Evolutionary conservation across 2,329 filamentous ascomycete species (phyloP).

Genomic region (Trichoderma sp.): DNA sequence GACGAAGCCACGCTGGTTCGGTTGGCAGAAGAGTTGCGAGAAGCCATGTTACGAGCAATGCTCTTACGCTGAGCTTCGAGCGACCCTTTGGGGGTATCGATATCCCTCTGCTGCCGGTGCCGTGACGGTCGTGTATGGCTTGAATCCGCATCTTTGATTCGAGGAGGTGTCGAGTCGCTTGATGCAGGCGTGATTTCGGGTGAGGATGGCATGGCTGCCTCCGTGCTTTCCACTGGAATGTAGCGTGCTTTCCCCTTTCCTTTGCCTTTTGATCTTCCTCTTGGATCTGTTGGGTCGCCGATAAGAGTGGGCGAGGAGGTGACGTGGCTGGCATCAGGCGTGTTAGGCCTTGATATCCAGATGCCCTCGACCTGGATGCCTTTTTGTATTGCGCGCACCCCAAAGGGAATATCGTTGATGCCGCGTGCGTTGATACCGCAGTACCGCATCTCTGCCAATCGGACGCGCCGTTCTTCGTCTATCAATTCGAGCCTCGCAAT

Average conservation of each 20-base stretch:
- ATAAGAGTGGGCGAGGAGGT: constrained; percentile 28
- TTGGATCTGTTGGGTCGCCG: constrained; percentile 18
- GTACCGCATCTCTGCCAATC: constrained; percentile 51
- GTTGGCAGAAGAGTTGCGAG: constrained; percentile 10
- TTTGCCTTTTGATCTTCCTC: constrained; percentile 23
- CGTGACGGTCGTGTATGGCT: not conserved
- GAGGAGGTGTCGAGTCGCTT: not conserved
- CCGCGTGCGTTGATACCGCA: constrained; percentile 45
- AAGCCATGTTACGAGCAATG: constrained; percentile 8
- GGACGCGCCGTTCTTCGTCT: constrained; percentile 62
- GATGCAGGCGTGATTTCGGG: not conserved
- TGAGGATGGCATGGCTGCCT: not conserved
- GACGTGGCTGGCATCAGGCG: constrained; percentile 32
- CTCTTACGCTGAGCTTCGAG: not conserved
- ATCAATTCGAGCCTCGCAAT: constrained; percentile 58
- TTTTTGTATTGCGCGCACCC: constrained; percentile 77
- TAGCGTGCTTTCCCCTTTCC: constrained; percentile 23
- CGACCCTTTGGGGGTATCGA: not conserved
- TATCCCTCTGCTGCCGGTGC: not conserved
- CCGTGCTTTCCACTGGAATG: not conserved
- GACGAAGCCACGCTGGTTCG: constrained; percentile 12
- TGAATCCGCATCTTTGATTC: not conserved
- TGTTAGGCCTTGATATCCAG: constrained; percentile 60
- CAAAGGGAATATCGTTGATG: constrained; percentile 71
- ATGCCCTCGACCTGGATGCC: constrained; percentile 84